Evolutionary conservation across 1,284 basidiomycete genomes (phyloP).

Genomic region (Earliella scabrosa): DNA sequence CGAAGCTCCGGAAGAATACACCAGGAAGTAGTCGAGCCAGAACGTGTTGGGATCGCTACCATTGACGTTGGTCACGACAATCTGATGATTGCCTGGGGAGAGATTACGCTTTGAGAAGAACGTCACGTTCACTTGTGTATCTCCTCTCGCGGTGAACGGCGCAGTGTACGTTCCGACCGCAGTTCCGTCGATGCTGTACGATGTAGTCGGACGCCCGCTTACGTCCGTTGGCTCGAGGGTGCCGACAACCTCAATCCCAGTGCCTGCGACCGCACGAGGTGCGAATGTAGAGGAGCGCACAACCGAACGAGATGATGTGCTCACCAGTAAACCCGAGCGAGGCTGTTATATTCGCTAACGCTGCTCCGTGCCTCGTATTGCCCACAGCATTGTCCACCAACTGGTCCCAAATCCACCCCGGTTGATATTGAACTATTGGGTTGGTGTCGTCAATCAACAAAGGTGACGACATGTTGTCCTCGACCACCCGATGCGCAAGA

Average conservation of each 20-base stretch:
- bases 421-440: slow-evolving; percentile 5
- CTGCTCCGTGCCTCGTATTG: slow-evolving; percentile 3
- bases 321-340: slow-evolving; percentile 7
- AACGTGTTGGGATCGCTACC: not conserved
- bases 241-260: not conserved
- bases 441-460: slow-evolving; percentile 10
- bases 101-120: slow-evolving; percentile 7
- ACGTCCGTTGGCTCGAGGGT: not conserved
- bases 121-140: not conserved
- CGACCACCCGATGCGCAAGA: not conserved
- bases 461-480: not conserved
- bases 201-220: slow-evolving; percentile 1
- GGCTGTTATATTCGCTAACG: not conserved
- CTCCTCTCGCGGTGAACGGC: not conserved
- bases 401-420: slow-evolving; percentile 9
- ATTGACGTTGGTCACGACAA: slow-evolving; percentile 2
- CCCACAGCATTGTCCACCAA: slow-evolving; percentile 3
- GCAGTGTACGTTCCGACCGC: not conserved
- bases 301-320: not conserved
- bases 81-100: not conserved
- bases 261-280: not conserved
- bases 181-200: slow-evolving; percentile 2
- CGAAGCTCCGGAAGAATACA: not conserved
- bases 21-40: slow-evolving; percentile 3
- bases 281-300: not conserved